Evolutionary conservation across 768 basidiomycete species (phyloP).

Genomic region (Cystofilobasidium ferigula): DNA sequence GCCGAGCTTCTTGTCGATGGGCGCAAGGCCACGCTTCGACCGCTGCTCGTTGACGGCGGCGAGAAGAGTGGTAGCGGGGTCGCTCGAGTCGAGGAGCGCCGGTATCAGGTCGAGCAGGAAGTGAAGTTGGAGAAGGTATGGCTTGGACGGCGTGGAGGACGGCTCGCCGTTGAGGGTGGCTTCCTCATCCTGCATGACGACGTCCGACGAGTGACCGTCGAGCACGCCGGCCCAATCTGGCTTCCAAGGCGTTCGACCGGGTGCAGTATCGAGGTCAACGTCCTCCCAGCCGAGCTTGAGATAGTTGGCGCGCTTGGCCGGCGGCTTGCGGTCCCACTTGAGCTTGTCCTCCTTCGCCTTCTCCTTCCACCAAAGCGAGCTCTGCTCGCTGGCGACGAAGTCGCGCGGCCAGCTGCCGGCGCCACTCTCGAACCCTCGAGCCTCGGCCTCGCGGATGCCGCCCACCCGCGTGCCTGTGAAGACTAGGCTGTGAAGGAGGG

Average conservation of each 20-base stretch:
- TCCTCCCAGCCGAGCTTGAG: slow-evolving; percentile 52
- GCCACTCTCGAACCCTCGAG: slow-evolving; percentile 74
- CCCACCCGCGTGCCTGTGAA: slow-evolving; percentile 74
- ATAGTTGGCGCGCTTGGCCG: slow-evolving; percentile 72
- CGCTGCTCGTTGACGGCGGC: slow-evolving; percentile 53
- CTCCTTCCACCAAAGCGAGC: slow-evolving; percentile 45
- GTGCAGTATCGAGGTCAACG: slow-evolving; percentile 63
- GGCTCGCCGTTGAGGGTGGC: slow-evolving; percentile 9
- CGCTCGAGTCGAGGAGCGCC: slow-evolving; percentile 40
- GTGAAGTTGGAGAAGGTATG: slow-evolving; percentile 35
- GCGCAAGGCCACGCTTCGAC: slow-evolving; percentile 43
- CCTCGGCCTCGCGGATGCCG: slow-evolving; percentile 70
- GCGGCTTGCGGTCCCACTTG: slow-evolving; percentile 69
- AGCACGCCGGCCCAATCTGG: slow-evolving; percentile 52
- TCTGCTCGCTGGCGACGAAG: slow-evolving; percentile 53
- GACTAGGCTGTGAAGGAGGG: slow-evolving; percentile 70
- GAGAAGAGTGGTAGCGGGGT: slow-evolving; percentile 43
- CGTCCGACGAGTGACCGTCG: neutral
- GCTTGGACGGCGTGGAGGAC: neutral
- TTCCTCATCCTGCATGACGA: slow-evolving; percentile 38
- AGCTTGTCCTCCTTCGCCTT: slow-evolving; percentile 49
- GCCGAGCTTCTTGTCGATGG: slow-evolving; percentile 41
- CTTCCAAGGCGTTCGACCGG: slow-evolving; percentile 55
- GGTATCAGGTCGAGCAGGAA: slow-evolving; percentile 59
- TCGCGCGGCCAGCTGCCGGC: slow-evolving; percentile 67